These are phyloP conservation scores for Colletotrichum acutatum DNA, from an alignment of 2,329 filamentous ascomycete genomes.

Conservation along the genomic window DNA sequence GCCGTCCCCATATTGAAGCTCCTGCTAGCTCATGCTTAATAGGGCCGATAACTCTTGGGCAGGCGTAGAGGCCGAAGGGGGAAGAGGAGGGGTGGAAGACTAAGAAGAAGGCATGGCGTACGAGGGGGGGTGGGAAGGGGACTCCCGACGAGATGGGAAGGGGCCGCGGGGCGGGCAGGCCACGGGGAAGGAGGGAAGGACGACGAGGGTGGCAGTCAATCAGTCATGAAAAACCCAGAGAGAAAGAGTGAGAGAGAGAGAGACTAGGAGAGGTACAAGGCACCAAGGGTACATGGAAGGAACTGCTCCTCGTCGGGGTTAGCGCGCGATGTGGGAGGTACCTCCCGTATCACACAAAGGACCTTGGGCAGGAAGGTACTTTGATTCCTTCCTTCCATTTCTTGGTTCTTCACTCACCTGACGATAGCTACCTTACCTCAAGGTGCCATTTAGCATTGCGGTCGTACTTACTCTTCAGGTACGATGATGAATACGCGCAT, in stretches of 20 bases:
- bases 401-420: neutral
- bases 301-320: neutral
- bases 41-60: conserved; percentile 34
- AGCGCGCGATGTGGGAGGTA: neutral
- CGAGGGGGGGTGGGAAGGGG: neutral
- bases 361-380: neutral
- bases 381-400: neutral
- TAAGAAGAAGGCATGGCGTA: too few relatives aligned
- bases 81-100: neutral
- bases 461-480: neutral
- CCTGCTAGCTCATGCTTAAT: conserved; percentile 31
- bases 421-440: neutral
- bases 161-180: conserved; percentile 31
- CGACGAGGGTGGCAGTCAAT: neutral
- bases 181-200: conserved; percentile 17
- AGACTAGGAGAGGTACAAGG: neutral
- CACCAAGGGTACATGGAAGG: conserved; percentile 2
- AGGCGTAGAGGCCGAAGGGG: conserved; percentile 9
- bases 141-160: conserved; percentile 34
- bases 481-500: neutral
- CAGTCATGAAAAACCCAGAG: neutral
- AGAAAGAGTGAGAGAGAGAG: neutral
- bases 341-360: neutral
- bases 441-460: neutral
- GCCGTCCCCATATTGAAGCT: conserved; percentile 33